Conservation (phyloP, 495 filamentous ascomycete genomes). For the Hypoxylon lenormandii region DNA sequence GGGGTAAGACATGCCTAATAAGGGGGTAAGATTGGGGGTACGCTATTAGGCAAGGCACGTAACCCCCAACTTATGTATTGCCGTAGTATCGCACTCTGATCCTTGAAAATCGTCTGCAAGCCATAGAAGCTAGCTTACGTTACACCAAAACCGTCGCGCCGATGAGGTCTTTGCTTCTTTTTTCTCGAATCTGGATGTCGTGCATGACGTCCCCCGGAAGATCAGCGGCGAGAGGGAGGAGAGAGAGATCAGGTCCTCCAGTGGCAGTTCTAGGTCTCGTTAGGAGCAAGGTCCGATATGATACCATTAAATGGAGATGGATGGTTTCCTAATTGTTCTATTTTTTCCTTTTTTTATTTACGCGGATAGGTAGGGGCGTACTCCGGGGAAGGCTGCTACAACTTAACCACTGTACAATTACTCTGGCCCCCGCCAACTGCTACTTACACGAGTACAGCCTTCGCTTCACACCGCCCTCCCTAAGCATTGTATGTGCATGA, state of each 20-base stretch:
- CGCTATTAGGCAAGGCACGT: constrained; percentile 39
- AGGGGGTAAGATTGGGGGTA: constrained; percentile 31
- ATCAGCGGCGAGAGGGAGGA: constrained; percentile 20
- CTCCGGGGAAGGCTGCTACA: constrained; percentile 1
- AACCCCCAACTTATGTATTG: constrained; percentile 44
- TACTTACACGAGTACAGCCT: constrained; percentile 1
- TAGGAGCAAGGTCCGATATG: constrained; percentile 17
- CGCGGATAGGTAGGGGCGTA: constrained; percentile 2
- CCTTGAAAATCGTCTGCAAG: constrained; percentile 18
- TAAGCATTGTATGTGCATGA: no score
- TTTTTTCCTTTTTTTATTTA: neutral
- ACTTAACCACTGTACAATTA: neutral
- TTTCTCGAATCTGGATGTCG: constrained; percentile 41
- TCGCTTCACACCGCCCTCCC: neutral
- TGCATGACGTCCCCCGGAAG: constrained; percentile 42
- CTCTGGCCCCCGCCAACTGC: neutral
- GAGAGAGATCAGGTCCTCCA: constrained; percentile 1
- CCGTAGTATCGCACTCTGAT: constrained; percentile 12
- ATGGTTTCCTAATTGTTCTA: no score
- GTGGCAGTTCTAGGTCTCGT: constrained; percentile 7
- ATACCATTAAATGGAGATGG: constrained; percentile 14
- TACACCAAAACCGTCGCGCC: constrained; percentile 32
- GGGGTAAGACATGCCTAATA: constrained; percentile 18
- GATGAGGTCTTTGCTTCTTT: constrained; percentile 2
- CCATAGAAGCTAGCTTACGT: constrained; percentile 3